Evolutionary conservation across 2,329 filamentous ascomycete genomes (phyloP).

Genomic region (Kalmusia sp.): DNA sequence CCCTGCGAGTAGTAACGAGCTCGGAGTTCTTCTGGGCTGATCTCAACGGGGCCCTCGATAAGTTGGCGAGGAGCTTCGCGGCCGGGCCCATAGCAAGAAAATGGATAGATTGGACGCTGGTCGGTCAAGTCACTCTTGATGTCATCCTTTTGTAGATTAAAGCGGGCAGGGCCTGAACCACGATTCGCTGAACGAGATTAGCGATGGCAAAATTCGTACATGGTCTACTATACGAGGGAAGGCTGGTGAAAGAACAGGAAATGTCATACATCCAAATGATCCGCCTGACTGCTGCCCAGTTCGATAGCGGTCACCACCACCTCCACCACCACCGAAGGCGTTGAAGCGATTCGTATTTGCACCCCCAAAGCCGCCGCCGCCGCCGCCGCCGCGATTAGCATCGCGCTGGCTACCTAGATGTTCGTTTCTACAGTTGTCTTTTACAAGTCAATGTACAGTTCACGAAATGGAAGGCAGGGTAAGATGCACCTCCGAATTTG

Average conservation of each 20-base stretch:
- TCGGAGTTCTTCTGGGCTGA: slow-evolving; percentile 87
- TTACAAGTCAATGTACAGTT: slow-evolving; percentile 13
- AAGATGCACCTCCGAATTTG: slow-evolving; percentile 67
- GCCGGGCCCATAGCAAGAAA: slow-evolving; percentile 85
- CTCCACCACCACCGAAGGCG: slow-evolving; percentile 4
- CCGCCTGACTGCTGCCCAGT: slow-evolving; percentile 35
- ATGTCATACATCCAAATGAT: slow-evolving; percentile 50
- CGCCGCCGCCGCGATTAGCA: slow-evolving; percentile 29
- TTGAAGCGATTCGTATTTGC: slow-evolving; percentile 5
- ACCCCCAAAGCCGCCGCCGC: slow-evolving; percentile 52
- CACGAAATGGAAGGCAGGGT: neutral
- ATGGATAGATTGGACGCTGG: slow-evolving; percentile 81
- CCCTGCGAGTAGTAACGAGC: slow-evolving; percentile 72
- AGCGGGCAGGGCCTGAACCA: slow-evolving; percentile 28
- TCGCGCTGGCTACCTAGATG: slow-evolving; percentile 58
- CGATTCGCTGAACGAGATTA: slow-evolving; percentile 19
- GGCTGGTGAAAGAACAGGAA: neutral
- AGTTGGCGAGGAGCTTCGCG: slow-evolving; percentile 79
- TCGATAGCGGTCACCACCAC: slow-evolving; percentile 40
- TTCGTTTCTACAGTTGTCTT: slow-evolving; percentile 66
- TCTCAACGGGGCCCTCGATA: slow-evolving; percentile 82
- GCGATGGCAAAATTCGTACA: too few relatives aligned
- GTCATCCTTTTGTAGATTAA: slow-evolving; percentile 34
- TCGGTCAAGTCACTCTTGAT: slow-evolving; percentile 66
- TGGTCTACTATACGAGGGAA: slow-evolving; percentile 2